Percentiles rank a stretch among this genome's conserved stretches.
phyloP scores from a whole-genome alignment of 306 rosid species.

The Abrus pulchellus region DNA sequence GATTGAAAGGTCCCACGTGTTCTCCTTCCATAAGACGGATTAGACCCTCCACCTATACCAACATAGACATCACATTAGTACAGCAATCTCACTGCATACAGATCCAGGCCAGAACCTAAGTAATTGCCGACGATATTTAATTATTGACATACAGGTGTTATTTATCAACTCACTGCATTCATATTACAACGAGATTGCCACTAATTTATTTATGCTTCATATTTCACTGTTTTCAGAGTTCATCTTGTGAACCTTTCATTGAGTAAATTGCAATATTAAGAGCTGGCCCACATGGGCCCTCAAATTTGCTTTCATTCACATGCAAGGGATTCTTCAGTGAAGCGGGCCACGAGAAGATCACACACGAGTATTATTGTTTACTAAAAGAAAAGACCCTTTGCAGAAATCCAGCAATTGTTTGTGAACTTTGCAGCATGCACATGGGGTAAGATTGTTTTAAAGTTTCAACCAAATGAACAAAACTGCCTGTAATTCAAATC shows the following conservation, averaged over 20 bases:
- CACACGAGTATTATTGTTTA: slow-evolving; percentile 7
- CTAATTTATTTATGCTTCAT: slow-evolving; percentile 33
- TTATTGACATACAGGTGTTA: slow-evolving; percentile 40
- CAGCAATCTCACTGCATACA: slow-evolving; percentile 21
- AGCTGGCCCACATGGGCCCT: slow-evolving; percentile 44
- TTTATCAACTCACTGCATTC: slow-evolving; percentile 29
- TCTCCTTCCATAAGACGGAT: slow-evolving; percentile 99
- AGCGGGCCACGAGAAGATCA: slow-evolving; percentile 27
- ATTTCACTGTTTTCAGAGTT: slow-evolving; percentile 37
- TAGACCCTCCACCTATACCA: slow-evolving; percentile 89
- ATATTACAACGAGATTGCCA: slow-evolving; percentile 14
- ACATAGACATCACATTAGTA: slow-evolving; percentile 40
- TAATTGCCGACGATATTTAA: slow-evolving; percentile 5
- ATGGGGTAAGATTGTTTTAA: slow-evolving; percentile 44
- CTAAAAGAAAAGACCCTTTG: slow-evolving; percentile 9
- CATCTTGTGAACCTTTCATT: not conserved
- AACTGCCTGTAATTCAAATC: slow-evolving; percentile 24
- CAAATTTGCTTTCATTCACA: slow-evolving; percentile 45
- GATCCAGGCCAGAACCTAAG: slow-evolving; percentile 12
- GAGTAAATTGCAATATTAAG: slow-evolving; percentile 25
- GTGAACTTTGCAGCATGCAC: slow-evolving; percentile 51
- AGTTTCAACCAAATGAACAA: not conserved
- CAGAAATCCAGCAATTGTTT: slow-evolving; percentile 21
- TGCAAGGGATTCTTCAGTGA: slow-evolving; percentile 45
- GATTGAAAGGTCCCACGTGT: slow-evolving; percentile 98